Evolutionary conservation across 176 grass and related monocot species (phyloP).

Genomic region (Typha latifolia): DNA sequence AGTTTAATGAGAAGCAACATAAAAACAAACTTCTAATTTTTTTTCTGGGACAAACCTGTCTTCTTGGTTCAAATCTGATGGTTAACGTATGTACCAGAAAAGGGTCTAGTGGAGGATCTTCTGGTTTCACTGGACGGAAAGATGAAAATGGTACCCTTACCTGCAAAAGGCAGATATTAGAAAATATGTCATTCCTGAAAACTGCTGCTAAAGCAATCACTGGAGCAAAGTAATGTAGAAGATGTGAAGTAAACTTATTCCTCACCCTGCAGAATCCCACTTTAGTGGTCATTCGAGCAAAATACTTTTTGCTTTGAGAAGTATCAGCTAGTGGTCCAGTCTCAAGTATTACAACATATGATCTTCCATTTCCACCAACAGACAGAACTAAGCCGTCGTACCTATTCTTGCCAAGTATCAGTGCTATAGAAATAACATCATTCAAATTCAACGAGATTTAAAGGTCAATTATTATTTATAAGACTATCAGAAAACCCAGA

Average conservation of each 20-base stretch:
- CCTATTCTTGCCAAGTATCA: constrained; percentile 29
- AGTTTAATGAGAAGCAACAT: neutral
- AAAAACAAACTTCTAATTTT: neutral
- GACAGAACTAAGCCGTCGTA: constrained; percentile 92
- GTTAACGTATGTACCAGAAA: constrained; percentile 99
- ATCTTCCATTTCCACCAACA: constrained; percentile 93
- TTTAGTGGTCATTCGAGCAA: constrained; percentile 90
- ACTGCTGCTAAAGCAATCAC: neutral
- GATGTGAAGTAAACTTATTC: constrained; percentile 7
- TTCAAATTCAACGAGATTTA: constrained; percentile 17
- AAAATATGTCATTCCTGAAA: neutral
- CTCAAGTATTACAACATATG: constrained; percentile 93
- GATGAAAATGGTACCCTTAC: constrained; percentile 95
- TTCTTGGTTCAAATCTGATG: constrained; percentile 94
- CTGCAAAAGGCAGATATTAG: constrained; percentile 33
- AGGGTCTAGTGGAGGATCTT: constrained; percentile 89
- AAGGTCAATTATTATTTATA: constrained; percentile 7
- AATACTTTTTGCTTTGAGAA: constrained; percentile 86
- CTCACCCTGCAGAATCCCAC: constrained; percentile 96
- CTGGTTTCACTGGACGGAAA: constrained; percentile 85
- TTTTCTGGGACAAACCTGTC: constrained; percentile 49
- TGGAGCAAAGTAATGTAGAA: constrained; percentile 9
- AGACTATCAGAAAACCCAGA: neutral
- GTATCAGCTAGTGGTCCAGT: constrained; percentile 88
- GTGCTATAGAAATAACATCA: constrained; percentile 10